These are phyloP conservation scores for Sarcomyxa edulis DNA, from an alignment of 768 basidiomycete species.

Conservation along the genomic window DNA sequence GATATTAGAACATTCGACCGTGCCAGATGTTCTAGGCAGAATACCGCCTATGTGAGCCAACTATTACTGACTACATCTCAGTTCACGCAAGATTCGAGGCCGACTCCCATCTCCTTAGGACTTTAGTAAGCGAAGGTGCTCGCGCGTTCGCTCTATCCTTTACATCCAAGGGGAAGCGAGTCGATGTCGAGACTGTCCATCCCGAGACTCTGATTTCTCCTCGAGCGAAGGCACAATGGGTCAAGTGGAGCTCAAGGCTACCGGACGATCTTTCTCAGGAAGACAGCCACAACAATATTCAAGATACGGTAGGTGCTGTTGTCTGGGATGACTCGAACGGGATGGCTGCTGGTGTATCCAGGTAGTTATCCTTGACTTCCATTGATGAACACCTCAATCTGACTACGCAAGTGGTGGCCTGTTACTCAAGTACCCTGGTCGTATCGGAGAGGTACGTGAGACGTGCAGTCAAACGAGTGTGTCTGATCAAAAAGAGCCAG, in stretches of 20 bases:
- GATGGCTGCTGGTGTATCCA: slow-evolving; percentile 72
- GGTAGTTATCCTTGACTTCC: slow-evolving; percentile 34
- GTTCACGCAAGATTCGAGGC: slow-evolving; percentile 1
- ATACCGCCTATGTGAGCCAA: slow-evolving; percentile 63
- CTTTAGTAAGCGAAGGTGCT: slow-evolving; percentile 61
- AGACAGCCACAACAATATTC: slow-evolving; percentile 30
- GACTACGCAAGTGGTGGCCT: slow-evolving; percentile 73
- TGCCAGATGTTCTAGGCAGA: slow-evolving; percentile 50
- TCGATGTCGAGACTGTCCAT: slow-evolving; percentile 28
- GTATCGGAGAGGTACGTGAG: slow-evolving; percentile 68
- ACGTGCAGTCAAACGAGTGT: no score
- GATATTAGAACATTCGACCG: slow-evolving; percentile 48
- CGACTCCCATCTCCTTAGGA: slow-evolving; percentile 31
- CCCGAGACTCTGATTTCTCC: slow-evolving; percentile 44
- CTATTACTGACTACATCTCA: slow-evolving; percentile 2
- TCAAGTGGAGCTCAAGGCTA: slow-evolving; percentile 50
- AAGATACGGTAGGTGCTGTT: slow-evolving; percentile 84
- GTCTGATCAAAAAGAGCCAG: slow-evolving; percentile 31
- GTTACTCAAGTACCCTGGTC: slow-evolving; percentile 69
- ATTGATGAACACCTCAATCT: neutral
- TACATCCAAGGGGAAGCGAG: slow-evolving; percentile 6
- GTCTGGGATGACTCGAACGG: slow-evolving; percentile 40
- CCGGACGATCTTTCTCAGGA: slow-evolving; percentile 1
- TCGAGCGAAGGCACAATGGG: slow-evolving; percentile 50
- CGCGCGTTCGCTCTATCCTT: slow-evolving; percentile 41